Base-by-base conservation (phyloP, 1,139 yeast genomes). In the Yamadazyma sp. region DNA sequence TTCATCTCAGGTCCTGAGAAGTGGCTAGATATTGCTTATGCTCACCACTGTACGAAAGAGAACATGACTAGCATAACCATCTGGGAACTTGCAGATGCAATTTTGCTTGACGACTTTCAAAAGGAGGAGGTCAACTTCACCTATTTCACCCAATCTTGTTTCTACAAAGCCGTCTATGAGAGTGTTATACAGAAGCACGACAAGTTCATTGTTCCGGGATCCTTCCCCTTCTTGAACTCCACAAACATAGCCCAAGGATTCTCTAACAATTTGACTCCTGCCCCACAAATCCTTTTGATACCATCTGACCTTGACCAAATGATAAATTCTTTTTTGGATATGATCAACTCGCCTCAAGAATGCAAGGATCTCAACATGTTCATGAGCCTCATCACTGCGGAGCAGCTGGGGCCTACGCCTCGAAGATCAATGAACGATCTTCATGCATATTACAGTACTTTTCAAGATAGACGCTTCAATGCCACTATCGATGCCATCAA, bases 381-480 rank as follows among this genome's bases (percentile, higher is more conserved):
- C 22, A 4, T 42, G 5, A 17, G 20, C 9, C 12, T 11, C 2
- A 34, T 43, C 23, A 4, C 31, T 11, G 16, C 12, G 10, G 30
- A 16, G 18, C 43, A 42, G 25, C 12, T 30, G 12, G 36, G 44
- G 7, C 27, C 20, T 2, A 18, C 29, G 8, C 8, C 18, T 7
- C 39, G 41, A 22, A 46, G 43, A 24, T 15, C 27, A 2, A 20
- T 36, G 3, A 24, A 18, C 6, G 45, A 44, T 14, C 37, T 68
- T 23, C 53, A 55, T 16, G 39, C 56, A 4, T 57, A 47, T 34
- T 58, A 70, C 41, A 50, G 47, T 28, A 55, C 67, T n/a, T 62
- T 70, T 68, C 66, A 64, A 26, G 74, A 69, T 1, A 45, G 53
- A 18, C 55, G 54, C 18, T 58, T 45, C 43, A 48, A 36, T 12